phyloP scores from a whole-genome alignment of 768 basidiomycete genomes.

The Phlegmacium glaucopus region DNA sequence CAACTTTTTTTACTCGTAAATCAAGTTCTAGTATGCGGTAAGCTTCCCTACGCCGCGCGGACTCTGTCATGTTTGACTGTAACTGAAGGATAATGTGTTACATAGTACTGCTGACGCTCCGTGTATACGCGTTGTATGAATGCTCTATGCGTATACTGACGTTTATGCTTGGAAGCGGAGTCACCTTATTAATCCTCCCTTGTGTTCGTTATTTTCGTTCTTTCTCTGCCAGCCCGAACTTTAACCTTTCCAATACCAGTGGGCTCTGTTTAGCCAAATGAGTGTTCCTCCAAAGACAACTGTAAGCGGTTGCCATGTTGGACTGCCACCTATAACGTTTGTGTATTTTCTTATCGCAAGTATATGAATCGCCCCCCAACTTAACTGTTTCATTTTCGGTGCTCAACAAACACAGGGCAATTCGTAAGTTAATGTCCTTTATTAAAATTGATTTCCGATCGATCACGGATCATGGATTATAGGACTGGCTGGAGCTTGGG shows the following conservation, averaged over 20 bases:
- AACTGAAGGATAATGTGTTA: not conserved
- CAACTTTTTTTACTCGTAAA: constrained; percentile 39
- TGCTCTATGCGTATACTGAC: constrained; percentile 34
- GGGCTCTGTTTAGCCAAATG: constrained; percentile 40
- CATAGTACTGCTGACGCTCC: constrained; percentile 41
- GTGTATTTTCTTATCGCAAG: constrained; percentile 7
- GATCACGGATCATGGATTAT: not conserved
- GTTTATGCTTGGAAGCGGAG: constrained; percentile 30
- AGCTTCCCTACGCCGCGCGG: constrained; percentile 11
- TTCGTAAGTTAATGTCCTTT: constrained; percentile 10
- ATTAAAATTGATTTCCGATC: not conserved
- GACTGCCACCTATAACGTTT: constrained; percentile 26
- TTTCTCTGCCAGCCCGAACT: not conserved
- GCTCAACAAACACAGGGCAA: constrained; percentile 9
- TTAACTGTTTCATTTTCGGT: not conserved
- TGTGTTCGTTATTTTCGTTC: constrained; percentile 28
- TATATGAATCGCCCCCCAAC: not conserved
- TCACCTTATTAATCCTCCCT: constrained; percentile 26
- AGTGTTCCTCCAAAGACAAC: constrained; percentile 14
- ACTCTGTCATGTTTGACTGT: not conserved
- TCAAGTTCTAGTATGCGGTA: constrained; percentile 45
- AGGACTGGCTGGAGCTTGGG: constrained; percentile 43
- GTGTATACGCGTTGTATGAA: constrained; percentile 49
- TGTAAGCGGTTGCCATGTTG: constrained; percentile 33
- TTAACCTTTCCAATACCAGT: constrained; percentile 25